Evolutionary conservation across 176 grass and related monocot species (phyloP).

Genomic region (Elaeis guineensis): DNA sequence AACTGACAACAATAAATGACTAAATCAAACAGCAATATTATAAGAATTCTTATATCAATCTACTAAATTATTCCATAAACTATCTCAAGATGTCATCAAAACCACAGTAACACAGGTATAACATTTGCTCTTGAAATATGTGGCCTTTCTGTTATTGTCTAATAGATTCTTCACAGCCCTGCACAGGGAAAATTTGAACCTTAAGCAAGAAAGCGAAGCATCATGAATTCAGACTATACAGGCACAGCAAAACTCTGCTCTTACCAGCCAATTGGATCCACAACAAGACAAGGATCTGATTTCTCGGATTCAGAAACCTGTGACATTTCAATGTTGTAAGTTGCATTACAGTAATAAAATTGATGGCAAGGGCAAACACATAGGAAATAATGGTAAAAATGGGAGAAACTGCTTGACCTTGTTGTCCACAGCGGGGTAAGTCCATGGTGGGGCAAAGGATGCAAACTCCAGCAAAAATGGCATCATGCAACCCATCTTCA

Average conservation of each 20-base stretch:
- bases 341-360: neutral
- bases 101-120: no score
- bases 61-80: no score
- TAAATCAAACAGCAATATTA: no score
- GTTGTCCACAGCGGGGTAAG: conserved; percentile 68
- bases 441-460: conserved; percentile 87
- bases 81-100: no score
- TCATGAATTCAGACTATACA: conserved; percentile 26
- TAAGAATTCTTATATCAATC: no score
- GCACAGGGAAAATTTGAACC: no score
- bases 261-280: conserved; percentile 50
- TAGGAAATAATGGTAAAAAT: neutral
- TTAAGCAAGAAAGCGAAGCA: no score
- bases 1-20: no score
- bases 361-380: neutral
- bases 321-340: neutral
- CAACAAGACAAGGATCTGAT: conserved; percentile 71
- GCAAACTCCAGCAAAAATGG: conserved; percentile 82
- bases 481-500: conserved; percentile 89
- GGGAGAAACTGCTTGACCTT: conserved; percentile 31
- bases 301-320: conserved; percentile 89
- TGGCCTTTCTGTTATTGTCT: no score
- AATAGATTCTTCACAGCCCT: no score
- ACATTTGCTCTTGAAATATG: no score
- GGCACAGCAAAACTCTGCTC: conserved; percentile 80